A percentile compares a stretch with the other conserved stretches of the same genome.
phyloP scores from a whole-genome alignment of 306 rosid genomes.

The Aeschynomene evenia region DNA sequence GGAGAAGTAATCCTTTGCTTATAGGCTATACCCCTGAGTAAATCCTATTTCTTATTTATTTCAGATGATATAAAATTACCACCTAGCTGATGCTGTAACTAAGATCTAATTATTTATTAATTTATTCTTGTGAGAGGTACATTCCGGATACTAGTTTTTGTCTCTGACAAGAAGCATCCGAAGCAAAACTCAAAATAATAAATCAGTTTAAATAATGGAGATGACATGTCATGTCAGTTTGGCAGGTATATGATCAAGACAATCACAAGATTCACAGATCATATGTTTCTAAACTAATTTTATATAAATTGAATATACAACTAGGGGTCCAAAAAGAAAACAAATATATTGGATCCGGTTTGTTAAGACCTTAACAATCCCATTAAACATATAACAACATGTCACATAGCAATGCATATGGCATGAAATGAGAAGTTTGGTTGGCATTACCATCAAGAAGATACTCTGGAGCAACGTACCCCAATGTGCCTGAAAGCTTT shows the following conservation, averaged over 20 bases:
- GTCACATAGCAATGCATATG: conserved; percentile 34
- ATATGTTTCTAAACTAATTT: conserved; percentile 25
- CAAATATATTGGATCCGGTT: conserved; percentile 29
- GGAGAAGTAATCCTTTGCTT: not conserved
- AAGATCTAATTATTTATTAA: not conserved
- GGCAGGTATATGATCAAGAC: conserved; percentile 37
- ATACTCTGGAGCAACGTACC: conserved; percentile 95
- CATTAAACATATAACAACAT: conserved; percentile 9
- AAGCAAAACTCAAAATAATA: conserved; percentile 12
- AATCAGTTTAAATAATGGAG: conserved; percentile 18
- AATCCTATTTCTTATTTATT: not conserved
- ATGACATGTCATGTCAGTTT: conserved; percentile 17
- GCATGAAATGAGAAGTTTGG: conserved; percentile 31
- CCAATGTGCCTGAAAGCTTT: conserved; percentile 89
- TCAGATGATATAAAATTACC: not conserved
- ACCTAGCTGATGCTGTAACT: not conserved
- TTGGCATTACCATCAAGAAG: conserved; percentile 87
- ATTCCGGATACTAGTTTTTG: not conserved
- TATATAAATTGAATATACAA: conserved; percentile 35
- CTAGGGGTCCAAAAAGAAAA: conserved; percentile 37
- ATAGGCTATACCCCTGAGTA: too few relatives aligned
- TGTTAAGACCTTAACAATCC: conserved; percentile 22
- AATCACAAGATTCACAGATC: conserved; percentile 32
- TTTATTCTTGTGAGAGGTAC: not conserved
- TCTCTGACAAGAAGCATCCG: not conserved